phyloP scores from a whole-genome alignment of 495 filamentous ascomycete genomes.

The Penicillium canescens region DNA sequence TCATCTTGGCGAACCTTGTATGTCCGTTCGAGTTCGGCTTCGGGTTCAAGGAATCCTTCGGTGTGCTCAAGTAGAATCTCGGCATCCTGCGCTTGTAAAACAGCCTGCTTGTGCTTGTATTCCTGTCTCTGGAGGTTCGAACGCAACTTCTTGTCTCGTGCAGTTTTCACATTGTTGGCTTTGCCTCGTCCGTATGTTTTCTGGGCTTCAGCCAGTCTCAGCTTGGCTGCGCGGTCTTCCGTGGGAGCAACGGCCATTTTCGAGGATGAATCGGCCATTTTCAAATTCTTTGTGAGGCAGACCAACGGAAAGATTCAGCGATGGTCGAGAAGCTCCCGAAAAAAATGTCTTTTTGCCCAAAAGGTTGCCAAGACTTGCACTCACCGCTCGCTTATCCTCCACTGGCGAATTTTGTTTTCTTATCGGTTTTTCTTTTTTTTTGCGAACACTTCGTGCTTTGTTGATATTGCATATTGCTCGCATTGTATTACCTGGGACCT shows the following conservation, averaged over 20 bases:
- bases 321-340: constrained; percentile 6
- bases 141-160: constrained; percentile 87
- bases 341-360: constrained; percentile 20
- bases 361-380: constrained; percentile 35
- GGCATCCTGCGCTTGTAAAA: constrained; percentile 83
- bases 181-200: constrained; percentile 82
- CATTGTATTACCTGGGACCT: neutral
- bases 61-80: constrained; percentile 91
- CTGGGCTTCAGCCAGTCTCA: constrained; percentile 60
- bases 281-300: constrained; percentile 15
- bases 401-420: constrained; percentile 39
- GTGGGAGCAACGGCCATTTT: constrained; percentile 34
- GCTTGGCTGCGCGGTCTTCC: constrained; percentile 39
- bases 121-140: constrained; percentile 77
- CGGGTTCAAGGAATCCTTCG: constrained; percentile 85
- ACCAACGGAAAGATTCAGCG: constrained; percentile 2
- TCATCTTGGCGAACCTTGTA: constrained; percentile 91
- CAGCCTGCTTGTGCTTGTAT: constrained; percentile 75
- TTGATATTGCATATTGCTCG: constrained; percentile 8
- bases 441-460: constrained; percentile 12
- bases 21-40: constrained; percentile 83
- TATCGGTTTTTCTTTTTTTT: constrained; percentile 31
- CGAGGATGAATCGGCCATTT: constrained; percentile 27
- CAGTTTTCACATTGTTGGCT: constrained; percentile 53
- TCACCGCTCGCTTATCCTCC: constrained; percentile 41